phyloP scores from a whole-genome alignment of 2,329 filamentous ascomycete genomes.

The Aspergillus sp. region DNA sequence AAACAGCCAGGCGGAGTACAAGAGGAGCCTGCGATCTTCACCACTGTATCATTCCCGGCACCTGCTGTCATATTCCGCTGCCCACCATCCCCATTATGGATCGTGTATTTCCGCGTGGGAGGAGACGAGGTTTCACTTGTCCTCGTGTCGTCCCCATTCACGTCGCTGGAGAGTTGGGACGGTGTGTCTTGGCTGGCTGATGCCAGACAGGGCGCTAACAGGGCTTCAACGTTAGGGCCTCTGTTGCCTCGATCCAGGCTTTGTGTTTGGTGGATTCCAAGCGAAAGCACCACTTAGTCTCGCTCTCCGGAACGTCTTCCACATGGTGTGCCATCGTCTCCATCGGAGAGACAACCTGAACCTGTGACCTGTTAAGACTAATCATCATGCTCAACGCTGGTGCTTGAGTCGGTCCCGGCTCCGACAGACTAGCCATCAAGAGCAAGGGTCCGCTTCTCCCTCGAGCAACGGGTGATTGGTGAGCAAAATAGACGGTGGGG shows the following conservation, averaged over 20 bases:
- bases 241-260: conserved; percentile 21
- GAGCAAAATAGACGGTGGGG: conserved; percentile 19
- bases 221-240: conserved; percentile 20
- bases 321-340: conserved; percentile 23
- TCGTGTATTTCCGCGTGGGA: background rate
- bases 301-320: conserved; percentile 23
- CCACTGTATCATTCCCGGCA: background rate
- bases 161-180: conserved; percentile 6
- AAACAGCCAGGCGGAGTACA: background rate
- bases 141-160: background rate
- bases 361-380: too few species aligned
- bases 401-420: conserved; percentile 17
- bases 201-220: conserved; percentile 31
- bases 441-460: conserved; percentile 14
- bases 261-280: conserved; percentile 29
- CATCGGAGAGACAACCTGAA: conserved; percentile 10
- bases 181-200: conserved; percentile 17
- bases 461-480: conserved; percentile 22
- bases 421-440: conserved; percentile 16
- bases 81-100: background rate
- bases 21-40: background rate
- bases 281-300: conserved; percentile 24
- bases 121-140: conserved; percentile 5
- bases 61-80: background rate
- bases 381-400: conserved; percentile 3